Evolutionary conservation across 768 basidiomycete genomes (phyloP), one percentile per base, ranked within the genome.

Genomic region (Lentinula edodes): DNA sequence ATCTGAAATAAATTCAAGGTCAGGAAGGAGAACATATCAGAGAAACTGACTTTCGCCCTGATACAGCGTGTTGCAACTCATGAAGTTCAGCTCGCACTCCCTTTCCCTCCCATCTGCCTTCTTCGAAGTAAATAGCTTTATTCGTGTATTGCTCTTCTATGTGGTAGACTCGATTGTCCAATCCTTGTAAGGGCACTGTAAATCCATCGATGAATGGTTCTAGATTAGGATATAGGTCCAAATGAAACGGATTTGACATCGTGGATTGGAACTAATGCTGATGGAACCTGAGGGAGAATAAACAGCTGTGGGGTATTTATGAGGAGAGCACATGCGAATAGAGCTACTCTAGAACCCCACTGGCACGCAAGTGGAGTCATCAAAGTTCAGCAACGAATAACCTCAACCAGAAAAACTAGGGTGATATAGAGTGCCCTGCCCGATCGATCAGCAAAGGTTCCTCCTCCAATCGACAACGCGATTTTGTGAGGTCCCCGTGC

Each of bases 11-110:
- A 60, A n/a, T 75, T 67, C 38, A 38, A 23, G 12, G 35, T 54
- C 15, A 2, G 42, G n/a, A 42, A 9, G 8, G 52, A 55, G 10
- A 41, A 60, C 6, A 43, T 35, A 34, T 52, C n/a, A 34, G 62
- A 20, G 62, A 18, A 50, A 39, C 53, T 36, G 66, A 87, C 86
- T 89, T 89, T 72, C 87, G 75, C 10, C 85, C 86, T 35, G 87
- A 73, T 65, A 86, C 76, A 5, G 87, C 86, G 61, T 85, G 85
- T 65, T 89, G 87, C 9, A 84, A 70, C 74, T 86, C 87, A 60
- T 74, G 66, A 20, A 84, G 74, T 68, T 83, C 78, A 66, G 80
- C 80, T 28, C 83, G 81, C 53, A 86, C 76, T 0, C 78, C 82
- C 39, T 74, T 77, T 28, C 86, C 86, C 41, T 78, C 73, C 69